Evolutionary conservation across 768 basidiomycete genomes (phyloP).

Genomic region (Suillus sp.): DNA sequence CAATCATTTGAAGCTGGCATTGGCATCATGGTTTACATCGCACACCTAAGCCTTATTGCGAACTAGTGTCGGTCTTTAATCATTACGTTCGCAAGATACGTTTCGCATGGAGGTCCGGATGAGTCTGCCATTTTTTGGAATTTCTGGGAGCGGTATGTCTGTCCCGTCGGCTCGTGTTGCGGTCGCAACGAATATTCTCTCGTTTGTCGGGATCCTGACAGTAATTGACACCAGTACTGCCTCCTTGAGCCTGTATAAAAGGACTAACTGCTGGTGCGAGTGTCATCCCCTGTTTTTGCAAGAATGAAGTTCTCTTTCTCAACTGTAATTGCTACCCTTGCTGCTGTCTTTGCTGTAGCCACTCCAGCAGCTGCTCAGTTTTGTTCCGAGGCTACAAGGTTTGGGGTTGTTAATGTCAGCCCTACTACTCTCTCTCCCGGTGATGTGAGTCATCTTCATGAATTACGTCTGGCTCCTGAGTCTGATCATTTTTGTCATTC

Average conservation of each 20-base stretch:
- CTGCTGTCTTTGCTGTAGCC: slow-evolving; percentile 20
- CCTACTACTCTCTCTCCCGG: slow-evolving; percentile 28
- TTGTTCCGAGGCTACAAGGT: slow-evolving; percentile 27
- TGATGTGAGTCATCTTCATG: slow-evolving; percentile 20
- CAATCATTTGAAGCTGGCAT: not conserved
- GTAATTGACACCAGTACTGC: not conserved
- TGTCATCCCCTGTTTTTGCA: not conserved
- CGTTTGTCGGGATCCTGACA: not conserved
- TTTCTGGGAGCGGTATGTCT: not conserved
- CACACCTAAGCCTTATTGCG: not conserved
- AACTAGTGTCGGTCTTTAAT: not conserved
- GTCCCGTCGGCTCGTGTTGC: not conserved
- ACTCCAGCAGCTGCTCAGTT: slow-evolving; percentile 23
- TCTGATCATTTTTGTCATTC: slow-evolving; percentile 10
- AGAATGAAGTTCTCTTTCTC: slow-evolving; percentile 24
- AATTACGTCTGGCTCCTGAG: not conserved
- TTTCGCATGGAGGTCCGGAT: not conserved
- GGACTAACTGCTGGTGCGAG: too few species aligned
- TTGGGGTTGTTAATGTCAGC: slow-evolving; percentile 21
- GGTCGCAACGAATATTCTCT: not conserved
- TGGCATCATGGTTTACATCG: not conserved
- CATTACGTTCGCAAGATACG: not conserved
- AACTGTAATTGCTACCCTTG: slow-evolving; percentile 15
- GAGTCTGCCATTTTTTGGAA: not conserved
- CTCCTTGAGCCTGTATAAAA: slow-evolving; percentile 9